phyloP scores from a whole-genome alignment of 2,329 filamentous ascomycete species.

The Pseudopithomyces maydicus region DNA sequence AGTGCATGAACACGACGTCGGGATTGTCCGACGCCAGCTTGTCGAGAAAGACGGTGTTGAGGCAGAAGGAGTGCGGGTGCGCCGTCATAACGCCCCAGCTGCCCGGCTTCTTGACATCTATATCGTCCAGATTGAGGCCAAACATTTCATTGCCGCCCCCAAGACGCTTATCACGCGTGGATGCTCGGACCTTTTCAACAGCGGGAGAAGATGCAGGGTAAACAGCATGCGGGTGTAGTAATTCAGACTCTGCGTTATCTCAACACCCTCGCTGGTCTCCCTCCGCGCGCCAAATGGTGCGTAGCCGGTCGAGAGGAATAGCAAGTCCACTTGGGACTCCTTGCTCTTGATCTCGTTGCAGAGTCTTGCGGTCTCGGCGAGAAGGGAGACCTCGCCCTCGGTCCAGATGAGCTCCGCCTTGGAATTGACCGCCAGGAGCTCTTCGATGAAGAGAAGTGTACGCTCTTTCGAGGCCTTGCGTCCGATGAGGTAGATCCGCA shows the following conservation, averaged over 20 bases:
- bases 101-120: conserved; percentile 41
- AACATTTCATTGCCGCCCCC: conserved; percentile 39
- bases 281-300: conserved; percentile 45
- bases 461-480: conserved; percentile 45
- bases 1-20: conserved; percentile 44
- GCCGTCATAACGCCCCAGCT: conserved; percentile 36
- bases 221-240: conserved; percentile 55
- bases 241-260: conserved; percentile 46
- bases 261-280: conserved; percentile 47
- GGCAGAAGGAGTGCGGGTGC: conserved; percentile 35
- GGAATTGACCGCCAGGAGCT: conserved; percentile 45
- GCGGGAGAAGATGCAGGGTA: conserved; percentile 48
- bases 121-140: conserved; percentile 39
- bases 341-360: conserved; percentile 46
- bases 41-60: conserved; percentile 42
- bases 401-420: conserved; percentile 51
- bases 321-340: conserved; percentile 49
- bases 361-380: conserved; percentile 48
- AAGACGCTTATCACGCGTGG: conserved; percentile 43
- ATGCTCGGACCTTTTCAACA: conserved; percentile 30
- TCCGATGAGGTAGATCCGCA: conserved; percentile 53
- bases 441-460: conserved; percentile 41
- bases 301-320: conserved; percentile 54
- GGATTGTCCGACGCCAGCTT: conserved; percentile 39
- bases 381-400: conserved; percentile 52